Base-by-base conservation (phyloP, 2,329 filamentous ascomycete species). In the Alternaria viburni region DNA sequence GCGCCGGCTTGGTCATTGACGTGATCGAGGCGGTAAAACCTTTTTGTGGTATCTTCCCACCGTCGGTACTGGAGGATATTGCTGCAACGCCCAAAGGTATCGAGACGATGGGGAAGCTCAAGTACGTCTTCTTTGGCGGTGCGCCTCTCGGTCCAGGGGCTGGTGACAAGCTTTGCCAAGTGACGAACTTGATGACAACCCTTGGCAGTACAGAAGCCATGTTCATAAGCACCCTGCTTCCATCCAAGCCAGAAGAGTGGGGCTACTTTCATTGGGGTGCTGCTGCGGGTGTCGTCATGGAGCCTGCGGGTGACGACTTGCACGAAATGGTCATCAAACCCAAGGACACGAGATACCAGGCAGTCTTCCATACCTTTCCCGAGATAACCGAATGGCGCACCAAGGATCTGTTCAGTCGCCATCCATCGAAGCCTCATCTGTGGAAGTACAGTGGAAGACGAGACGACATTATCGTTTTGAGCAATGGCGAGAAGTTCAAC, bases 391-490 rank as follows among this genome's bases (percentile, higher is more conserved):
- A 57, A 36, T 69, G 62, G 61, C 63, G 59, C 3, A 70, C 68
- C 12, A 66, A 68, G 15, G 68, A 70, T 45, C 23, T 71, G 2
- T 71, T 69, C 43, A 49, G 19, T 36, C 63, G 55, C n/a, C 71
- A 73, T 41, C 58, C 69, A 1, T 55, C 54, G 10, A 72, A 71
- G n/a, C 41, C 65, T 4, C 44, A 58, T 10, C 44, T 71, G 1
- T 72, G 71, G 71, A 66, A 67, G 17, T 73, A 69, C 41, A 57
- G 46, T 8, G 80, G 80, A 0, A 69, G 81, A 7, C 73, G 71
- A 30, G 74, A 76, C 19, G 81, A 82, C 52, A 51, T 77, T 0
- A 67, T 78, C 11, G 74, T 78, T 6, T 64, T 78, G 2, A 66
- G 66, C 12, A 77, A 73, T 21, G 76, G 76, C 7, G 75, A 77